phyloP scores from a whole-genome alignment of 345 rosid species.

The Linum usitatissimum region DNA sequence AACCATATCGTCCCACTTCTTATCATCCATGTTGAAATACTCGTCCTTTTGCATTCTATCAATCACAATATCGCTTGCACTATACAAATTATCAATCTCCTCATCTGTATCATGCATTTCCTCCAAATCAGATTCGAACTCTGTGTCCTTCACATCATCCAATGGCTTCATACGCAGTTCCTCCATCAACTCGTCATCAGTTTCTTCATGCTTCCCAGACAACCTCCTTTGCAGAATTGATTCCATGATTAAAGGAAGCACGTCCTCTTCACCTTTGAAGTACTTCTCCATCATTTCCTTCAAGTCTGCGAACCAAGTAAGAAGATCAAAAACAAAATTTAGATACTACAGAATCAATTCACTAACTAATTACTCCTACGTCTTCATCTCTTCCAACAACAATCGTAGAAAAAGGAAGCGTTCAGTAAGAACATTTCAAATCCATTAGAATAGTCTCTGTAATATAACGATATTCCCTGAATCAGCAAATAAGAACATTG shows the following conservation, averaged over 20 bases:
- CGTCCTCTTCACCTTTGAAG: constrained; percentile 67
- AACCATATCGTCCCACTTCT: constrained; percentile 80
- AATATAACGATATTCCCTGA: too few species aligned
- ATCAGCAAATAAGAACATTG: background rate
- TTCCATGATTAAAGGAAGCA: constrained; percentile 52
- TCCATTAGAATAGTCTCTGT: background rate
- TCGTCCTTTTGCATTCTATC: constrained; percentile 52
- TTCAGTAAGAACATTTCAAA: background rate
- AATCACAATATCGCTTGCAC: constrained; percentile 37
- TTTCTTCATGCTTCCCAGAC: constrained; percentile 47
- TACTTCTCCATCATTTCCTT: constrained; percentile 53
- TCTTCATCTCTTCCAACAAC: background rate
- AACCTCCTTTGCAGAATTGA: constrained; percentile 53
- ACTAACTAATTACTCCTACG: too few species aligned
- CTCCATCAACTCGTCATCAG: constrained; percentile 61
- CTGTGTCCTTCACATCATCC: constrained; percentile 44
- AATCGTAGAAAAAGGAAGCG: background rate
- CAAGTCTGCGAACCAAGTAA: constrained; percentile 42
- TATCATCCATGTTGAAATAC: constrained; percentile 65
- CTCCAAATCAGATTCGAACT: constrained; percentile 73
- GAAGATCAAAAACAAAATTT: background rate
- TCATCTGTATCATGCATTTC: constrained; percentile 53
- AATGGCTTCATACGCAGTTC: constrained; percentile 34
- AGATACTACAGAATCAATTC: background rate
- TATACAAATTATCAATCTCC: constrained; percentile 63